phyloP scores from a whole-genome alignment of 257 asterid genomes.

The Jasminum sambac region DNA sequence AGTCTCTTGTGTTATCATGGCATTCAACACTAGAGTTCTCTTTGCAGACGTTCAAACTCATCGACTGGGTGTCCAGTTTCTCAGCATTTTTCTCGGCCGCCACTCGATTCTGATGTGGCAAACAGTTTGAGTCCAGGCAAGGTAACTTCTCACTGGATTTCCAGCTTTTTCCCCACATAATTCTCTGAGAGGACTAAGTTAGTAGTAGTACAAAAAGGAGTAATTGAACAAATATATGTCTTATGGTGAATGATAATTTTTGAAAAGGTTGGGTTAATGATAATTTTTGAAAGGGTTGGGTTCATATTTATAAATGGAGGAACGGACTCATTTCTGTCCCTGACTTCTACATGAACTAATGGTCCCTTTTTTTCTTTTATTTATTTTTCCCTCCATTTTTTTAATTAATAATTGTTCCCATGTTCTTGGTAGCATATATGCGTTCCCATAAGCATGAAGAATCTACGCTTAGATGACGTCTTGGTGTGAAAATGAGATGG shows the following conservation, averaged over 20 bases:
- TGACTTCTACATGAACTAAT: slow-evolving; percentile 3
- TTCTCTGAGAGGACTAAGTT: slow-evolving; percentile 2
- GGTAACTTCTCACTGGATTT: slow-evolving; percentile 22
- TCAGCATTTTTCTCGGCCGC: slow-evolving; percentile 17
- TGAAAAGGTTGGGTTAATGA: background rate
- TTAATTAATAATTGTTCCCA: background rate
- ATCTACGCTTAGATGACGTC: background rate
- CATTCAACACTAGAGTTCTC: slow-evolving; percentile 19
- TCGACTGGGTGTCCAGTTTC: background rate
- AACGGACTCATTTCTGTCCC: background rate
- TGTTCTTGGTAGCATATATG: background rate
- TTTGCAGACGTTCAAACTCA: background rate
- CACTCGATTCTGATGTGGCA: slow-evolving; percentile 27
- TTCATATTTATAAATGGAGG: slow-evolving; percentile 15
- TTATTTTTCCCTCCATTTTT: too few relatives aligned
- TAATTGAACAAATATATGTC: background rate
- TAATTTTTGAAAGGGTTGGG: background rate
- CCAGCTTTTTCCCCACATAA: slow-evolving; percentile 35
- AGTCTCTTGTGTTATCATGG: slow-evolving; percentile 24
- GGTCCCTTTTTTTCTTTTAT: background rate
- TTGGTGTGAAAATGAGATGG: background rate
- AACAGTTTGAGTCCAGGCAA: slow-evolving; percentile 26
- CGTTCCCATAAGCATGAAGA: background rate
- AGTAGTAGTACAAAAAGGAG: background rate
- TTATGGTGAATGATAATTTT: slow-evolving; percentile 2